Evolutionary conservation across 148 eudicot species (phyloP), one percentile per base, ranked within the genome.

Genomic region (Drosera capensis): DNA sequence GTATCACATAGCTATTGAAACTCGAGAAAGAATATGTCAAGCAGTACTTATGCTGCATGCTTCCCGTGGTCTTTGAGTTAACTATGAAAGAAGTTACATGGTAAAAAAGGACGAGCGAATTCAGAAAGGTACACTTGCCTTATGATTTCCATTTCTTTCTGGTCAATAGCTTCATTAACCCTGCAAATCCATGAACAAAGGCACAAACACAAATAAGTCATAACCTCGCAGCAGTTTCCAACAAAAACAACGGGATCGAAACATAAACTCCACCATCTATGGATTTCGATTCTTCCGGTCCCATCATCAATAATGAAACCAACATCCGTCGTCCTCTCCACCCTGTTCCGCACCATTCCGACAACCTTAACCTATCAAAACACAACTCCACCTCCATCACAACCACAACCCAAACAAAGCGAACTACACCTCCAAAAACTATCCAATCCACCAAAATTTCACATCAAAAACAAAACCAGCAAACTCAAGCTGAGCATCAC

Each of bases 261-360:
- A 14, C 40, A 16, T 35, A 51, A 53, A 38, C 30, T 7, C 40
- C 51, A 87, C 99, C 99, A 90, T 85, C 80, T 73, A n/a, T 60
- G 74, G 50, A 93, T 80, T 43, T 71, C 69, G 49, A 85, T 62
- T 40, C 70, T 78, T 14, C 95, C 99, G 1, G 94, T 81, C 30
- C 99, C 99, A 62, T 90, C 99, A 59, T 85, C 88, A 19, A 90
- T 48, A 22, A 52, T 55, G 30, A 90, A 90, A 7, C 71, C 60
- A 58, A 84, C 74, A 56, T 85, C 95, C 38, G 85, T 85, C 45
- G 78, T 68, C 67, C 80, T 85, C 48, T 78, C 95, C 5, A 46
- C 58, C 74, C 74, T 85, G 46, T 65, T 68, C 20, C 3, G 53
- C 18, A 92, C 68, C 73, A 78, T 52, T 16, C 99, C 99, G 53